Base-by-base conservation (phyloP, 2,329 filamentous ascomycete species). In the Mycosphaerelloides madeirae region DNA sequence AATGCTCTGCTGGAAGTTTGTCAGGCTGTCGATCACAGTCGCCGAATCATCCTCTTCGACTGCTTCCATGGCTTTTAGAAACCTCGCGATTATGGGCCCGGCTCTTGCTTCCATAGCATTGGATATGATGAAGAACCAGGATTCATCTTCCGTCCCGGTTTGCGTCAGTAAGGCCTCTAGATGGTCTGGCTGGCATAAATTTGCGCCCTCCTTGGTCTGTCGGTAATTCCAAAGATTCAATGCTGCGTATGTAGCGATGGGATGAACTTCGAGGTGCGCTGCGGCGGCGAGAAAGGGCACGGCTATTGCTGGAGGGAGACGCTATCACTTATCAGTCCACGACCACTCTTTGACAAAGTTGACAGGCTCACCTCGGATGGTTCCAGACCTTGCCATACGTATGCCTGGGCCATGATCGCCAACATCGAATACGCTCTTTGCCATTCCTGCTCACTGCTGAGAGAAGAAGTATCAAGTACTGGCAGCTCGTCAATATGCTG, bases 151-250 rank as follows among this genome's bases (percentile, higher is more conserved):
- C 6, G 89, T 89, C 39, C 93, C 93, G 7, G 91, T 97, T 60
- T 95, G 91, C 13, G 93, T 95, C 59, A 82, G 81, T 44, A 96
- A 73, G 1, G 87, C 90, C 16, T 85, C 81, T 43, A 97, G 75
- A 58, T 96, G 95, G 60, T 94, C 84, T 19, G 80, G 78, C 64
- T 95, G 87, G 59, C 91, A 86, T 44, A 93, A 42, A 25, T 58
- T 80, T 31, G 79, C 77, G 64, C 94, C 87, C 44, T 81, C 70
- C 61, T 95, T 93, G 42, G 96, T 77, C 1, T 88, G 85, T 65
- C 87, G 89, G 74, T 87, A 97, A 69, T 98, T 98, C 93, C 93
- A 98, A 25, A 98, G 75, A 56, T 87, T 91, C 3, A 95, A 74
- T 3, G 84, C 87, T 4, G 93, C 88, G 64, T 96, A 98, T 15